Evolutionary conservation across 1,139 yeast species (phyloP).

Genomic region (Scheffersomyces insectosa): DNA sequence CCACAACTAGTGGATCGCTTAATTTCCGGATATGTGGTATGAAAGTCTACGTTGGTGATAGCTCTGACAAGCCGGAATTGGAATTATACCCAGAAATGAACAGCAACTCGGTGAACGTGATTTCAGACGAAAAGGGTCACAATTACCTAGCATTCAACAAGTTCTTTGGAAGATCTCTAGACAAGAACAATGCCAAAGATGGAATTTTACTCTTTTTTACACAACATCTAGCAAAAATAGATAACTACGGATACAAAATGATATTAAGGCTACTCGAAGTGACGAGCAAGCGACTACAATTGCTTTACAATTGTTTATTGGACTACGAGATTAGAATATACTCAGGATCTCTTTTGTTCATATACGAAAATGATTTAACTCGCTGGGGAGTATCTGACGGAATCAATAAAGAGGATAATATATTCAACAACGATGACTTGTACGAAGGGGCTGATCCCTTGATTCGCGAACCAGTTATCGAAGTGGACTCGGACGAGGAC

Average conservation of each 20-base stretch:
- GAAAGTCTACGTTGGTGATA: constrained; percentile 48
- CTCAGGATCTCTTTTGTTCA: constrained; percentile 73
- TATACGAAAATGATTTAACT: constrained; percentile 65
- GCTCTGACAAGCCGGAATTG: constrained; percentile 1
- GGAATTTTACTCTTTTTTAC: constrained; percentile 58
- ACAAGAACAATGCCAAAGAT: constrained; percentile 38
- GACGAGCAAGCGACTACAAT: constrained; percentile 58
- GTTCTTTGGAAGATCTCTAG: constrained; percentile 65
- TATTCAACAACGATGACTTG: constrained; percentile 18
- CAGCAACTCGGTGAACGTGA: constrained; percentile 1
- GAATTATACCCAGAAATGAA: constrained; percentile 8
- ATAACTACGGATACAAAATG: constrained; percentile 9
- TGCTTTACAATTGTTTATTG: constrained; percentile 63
- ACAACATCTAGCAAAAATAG: constrained; percentile 14
- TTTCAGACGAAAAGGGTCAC: constrained; percentile 19
- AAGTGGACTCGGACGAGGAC: constrained; percentile 8
- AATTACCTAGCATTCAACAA: constrained; percentile 60
- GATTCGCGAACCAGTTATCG: constrained; percentile 22
- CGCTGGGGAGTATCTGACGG: constrained; percentile 38
- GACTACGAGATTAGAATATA: constrained; percentile 65
- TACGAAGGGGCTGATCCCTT: constrained; percentile 40
- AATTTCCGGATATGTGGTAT: constrained; percentile 86
- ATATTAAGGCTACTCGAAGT: constrained; percentile 32
- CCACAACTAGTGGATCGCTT: constrained; percentile 80
- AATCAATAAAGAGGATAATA: constrained; percentile 15